Evolutionary conservation across 139 green algal species (phyloP).

Genomic region (Eudorina sp.): DNA sequence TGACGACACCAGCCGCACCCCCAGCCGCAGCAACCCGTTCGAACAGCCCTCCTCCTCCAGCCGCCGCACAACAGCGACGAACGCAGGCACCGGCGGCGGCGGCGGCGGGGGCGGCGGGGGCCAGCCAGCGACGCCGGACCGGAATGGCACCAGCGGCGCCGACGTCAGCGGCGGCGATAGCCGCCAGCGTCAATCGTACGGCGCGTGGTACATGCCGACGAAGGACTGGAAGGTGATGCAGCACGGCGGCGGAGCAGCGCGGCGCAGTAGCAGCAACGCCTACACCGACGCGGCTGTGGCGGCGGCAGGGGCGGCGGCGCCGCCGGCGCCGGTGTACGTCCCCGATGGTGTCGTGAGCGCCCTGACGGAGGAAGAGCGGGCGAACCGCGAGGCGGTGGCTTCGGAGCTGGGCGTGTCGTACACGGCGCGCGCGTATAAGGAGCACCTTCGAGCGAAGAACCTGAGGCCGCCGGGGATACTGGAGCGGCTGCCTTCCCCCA

Average conservation of each 20-base stretch:
- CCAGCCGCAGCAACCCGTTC: no score
- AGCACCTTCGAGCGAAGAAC: not conserved
- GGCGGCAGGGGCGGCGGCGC: not conserved
- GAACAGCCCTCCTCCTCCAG: not conserved
- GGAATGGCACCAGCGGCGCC: not conserved
- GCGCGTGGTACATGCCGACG: constrained; percentile 14
- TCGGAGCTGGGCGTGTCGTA: constrained; percentile 18
- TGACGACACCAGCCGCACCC: no score
- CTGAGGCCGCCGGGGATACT: constrained; percentile 5
- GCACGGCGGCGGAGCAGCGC: not conserved
- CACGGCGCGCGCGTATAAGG: constrained; percentile 5
- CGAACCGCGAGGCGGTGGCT: not conserved
- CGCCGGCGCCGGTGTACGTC: not conserved
- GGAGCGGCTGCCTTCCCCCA: constrained; percentile 11
- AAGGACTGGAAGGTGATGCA: not conserved
- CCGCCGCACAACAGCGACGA: no score
- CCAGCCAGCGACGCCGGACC: not conserved
- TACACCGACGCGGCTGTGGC: not conserved
- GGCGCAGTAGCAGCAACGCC: not conserved
- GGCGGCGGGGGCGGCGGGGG: not conserved
- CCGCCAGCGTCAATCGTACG: not conserved
- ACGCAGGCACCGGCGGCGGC: not conserved
- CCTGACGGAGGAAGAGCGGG: not conserved
- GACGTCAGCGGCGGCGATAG: not conserved
- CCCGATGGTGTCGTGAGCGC: no score